Evolutionary conservation across 2,329 filamentous ascomycete species (phyloP), one percentile per base, ranked within the genome.

Genomic region (Chrysoporthe austroafricana): DNA sequence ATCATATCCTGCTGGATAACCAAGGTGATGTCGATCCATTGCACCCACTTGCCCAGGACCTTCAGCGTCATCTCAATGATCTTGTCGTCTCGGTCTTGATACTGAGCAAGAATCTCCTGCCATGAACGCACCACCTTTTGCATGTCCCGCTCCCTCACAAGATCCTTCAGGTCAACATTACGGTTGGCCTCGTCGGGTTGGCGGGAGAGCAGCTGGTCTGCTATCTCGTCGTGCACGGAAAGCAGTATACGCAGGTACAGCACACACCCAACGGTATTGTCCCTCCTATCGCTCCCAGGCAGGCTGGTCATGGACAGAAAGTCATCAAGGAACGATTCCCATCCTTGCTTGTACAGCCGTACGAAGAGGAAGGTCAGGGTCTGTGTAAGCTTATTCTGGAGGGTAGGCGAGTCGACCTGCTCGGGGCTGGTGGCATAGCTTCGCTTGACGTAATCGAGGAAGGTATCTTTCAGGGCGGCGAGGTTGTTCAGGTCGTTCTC

Each of bases 341-440:
- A 99, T 48, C 91, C 91, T 64, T 91, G 88, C 64, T 89, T 89
- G 79, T 99, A 99, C 65, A 97, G 85, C 14, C 90, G 88, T 46
- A 93, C 91, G 79, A 99, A 99, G 62, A 99, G 89, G 76, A 93
- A 96, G 11, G 96, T 99, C 74, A 99, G 83, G 14, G 94, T 97
- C 81, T 99, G 96, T 58, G 95, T 94, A 72, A 99, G 88, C 81
- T 99, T 99, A 82, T 98, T 99, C 80, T 98, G 95, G 56, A 99
- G 90, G 72, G 88, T 87, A 34, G 88, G 78, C 9, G 90, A 88
- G 77, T 99, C 96, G 71, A 90, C 81, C 63, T 83, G 79, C 66
- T 86, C 84, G 11, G 82, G 79, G 44, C 82, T 82, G 50, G 85
- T 82, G 64, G 88, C 86, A 78, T 97, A 98, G 61, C 86, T 88